A percentile compares a stretch with the other conserved stretches of the same genome.
Conservation (phyloP, 306 rosid genomes). For the Vachellia pachyceras region DNA sequence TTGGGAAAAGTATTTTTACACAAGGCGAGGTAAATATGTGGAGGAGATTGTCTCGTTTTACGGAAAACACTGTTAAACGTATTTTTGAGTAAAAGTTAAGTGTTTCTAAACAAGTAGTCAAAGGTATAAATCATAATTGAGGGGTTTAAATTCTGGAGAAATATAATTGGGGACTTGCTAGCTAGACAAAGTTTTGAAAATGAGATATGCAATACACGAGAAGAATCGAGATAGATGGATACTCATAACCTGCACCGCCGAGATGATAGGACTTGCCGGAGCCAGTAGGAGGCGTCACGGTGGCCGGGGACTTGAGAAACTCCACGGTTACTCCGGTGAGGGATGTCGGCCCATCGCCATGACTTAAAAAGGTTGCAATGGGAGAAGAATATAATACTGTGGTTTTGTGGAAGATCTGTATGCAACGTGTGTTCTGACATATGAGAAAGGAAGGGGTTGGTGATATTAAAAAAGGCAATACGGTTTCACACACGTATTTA, state of each 20-base stretch:
- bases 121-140: too few relatives aligned
- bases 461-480: background rate
- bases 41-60: too few relatives aligned
- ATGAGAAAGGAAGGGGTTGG: background rate
- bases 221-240: background rate
- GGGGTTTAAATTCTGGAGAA: too few relatives aligned
- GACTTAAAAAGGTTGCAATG: background rate
- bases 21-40: too few relatives aligned
- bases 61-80: too few relatives aligned
- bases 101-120: too few relatives aligned
- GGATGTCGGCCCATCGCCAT: background rate
- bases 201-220: background rate
- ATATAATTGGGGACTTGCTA: too few relatives aligned
- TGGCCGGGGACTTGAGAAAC: slow-evolving; percentile 4
- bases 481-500: background rate
- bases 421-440: background rate
- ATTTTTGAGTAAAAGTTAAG: too few relatives aligned
- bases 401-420: background rate
- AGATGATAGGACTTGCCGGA: slow-evolving; percentile 20
- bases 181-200: background rate
- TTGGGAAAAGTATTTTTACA: too few relatives aligned
- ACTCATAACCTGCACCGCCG: background rate
- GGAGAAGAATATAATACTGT: background rate
- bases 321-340: background rate
- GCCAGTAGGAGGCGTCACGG: background rate